phyloP scores from a whole-genome alignment of 768 basidiomycete species.

The Rhodotorula taiwanensis region DNA sequence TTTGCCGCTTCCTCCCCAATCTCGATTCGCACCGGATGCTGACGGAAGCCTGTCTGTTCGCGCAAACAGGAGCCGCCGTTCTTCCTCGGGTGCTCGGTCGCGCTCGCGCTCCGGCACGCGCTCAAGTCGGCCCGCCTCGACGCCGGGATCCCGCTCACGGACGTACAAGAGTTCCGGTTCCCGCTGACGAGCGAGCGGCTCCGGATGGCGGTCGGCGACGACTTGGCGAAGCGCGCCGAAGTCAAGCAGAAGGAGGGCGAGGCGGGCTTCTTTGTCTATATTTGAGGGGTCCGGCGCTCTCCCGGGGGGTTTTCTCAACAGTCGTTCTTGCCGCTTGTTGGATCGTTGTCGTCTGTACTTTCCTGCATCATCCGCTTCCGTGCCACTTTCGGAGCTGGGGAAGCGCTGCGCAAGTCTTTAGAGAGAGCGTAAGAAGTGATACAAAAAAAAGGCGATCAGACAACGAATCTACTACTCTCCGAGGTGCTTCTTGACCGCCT shows the following conservation, averaged over 20 bases:
- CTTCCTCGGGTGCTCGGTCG: slow-evolving; percentile 37
- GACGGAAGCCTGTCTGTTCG: background rate
- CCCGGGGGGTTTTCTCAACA: background rate
- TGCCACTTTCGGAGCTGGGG: background rate
- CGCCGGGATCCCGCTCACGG: slow-evolving; percentile 16
- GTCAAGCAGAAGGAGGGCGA: slow-evolving; percentile 38
- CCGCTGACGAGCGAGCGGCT: slow-evolving; percentile 40
- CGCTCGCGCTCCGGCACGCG: slow-evolving; percentile 39
- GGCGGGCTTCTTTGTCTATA: slow-evolving; percentile 38
- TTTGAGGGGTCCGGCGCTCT: slow-evolving; percentile 11
- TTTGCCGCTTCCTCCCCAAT: slow-evolving; percentile 1
- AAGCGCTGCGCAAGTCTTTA: too few relatives aligned
- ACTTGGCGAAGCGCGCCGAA: slow-evolving; percentile 10
- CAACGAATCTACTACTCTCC: slow-evolving; percentile 63
- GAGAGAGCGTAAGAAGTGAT: background rate
- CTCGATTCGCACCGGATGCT: too few relatives aligned
- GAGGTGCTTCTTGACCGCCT: slow-evolving; percentile 91
- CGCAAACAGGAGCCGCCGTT: slow-evolving; percentile 37
- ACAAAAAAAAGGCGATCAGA: background rate
- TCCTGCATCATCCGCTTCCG: background rate
- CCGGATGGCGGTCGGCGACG: slow-evolving; percentile 35
- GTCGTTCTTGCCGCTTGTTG: too few relatives aligned
- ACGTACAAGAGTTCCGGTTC: slow-evolving; percentile 24
- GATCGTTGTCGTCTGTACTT: background rate
- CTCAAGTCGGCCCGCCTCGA: slow-evolving; percentile 37